Base-by-base conservation (phyloP, 2,329 filamentous ascomycete genomes). In the Mollisiaceae sp. region DNA sequence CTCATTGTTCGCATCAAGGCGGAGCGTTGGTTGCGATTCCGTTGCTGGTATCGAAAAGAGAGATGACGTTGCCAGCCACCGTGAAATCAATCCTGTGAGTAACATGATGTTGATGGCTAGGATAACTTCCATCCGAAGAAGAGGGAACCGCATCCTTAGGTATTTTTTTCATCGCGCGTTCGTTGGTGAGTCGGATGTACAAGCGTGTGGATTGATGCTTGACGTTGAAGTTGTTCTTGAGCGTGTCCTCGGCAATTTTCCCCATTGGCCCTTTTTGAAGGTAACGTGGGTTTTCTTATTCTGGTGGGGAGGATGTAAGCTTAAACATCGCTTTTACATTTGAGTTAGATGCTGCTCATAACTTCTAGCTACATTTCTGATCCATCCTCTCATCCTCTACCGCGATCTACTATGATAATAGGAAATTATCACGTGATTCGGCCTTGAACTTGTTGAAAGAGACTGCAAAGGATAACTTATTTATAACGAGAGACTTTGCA, bases 1-100 rank as follows among this genome's bases (percentile, higher is more conserved):
- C 41, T 66, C 58, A 47, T 65, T 45, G 4, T 67, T 56, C 0
- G 58, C 39, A 45, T 67, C 62, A 1, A 71, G 62, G 35, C 65
- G 65, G 20, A 71, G 65, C 9, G 41, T 1, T 2, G 68, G 63
- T 56, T 69, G 63, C 36, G 50, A 24, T 58, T 43, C 45, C 47
- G 27, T 22, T 15, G 43, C 20, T 14, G 47, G 47, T n/a, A 47
- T n/a, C 11, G 54, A n/a, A 3, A 62, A 36, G 35, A 65, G 20
- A 41, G 61, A 59, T 24, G 55, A 59, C 18, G 63, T 22, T 32
- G 47, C 43, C 4, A 63, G 58, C 60, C 57, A 67, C 38, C 63
- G 43, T 18, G 62, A 60, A 22, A 69, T 9, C 12, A 66, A 43
- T 20, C 43, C 58, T 20, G 39, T 35, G 39, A 63, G 52, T 20